Percentiles rank a stretch among this genome's conserved stretches.
These are phyloP conservation scores for Sanghuangporus baumii DNA, from an alignment of 1,284 basidiomycete species.

Conservation along the genomic window DNA sequence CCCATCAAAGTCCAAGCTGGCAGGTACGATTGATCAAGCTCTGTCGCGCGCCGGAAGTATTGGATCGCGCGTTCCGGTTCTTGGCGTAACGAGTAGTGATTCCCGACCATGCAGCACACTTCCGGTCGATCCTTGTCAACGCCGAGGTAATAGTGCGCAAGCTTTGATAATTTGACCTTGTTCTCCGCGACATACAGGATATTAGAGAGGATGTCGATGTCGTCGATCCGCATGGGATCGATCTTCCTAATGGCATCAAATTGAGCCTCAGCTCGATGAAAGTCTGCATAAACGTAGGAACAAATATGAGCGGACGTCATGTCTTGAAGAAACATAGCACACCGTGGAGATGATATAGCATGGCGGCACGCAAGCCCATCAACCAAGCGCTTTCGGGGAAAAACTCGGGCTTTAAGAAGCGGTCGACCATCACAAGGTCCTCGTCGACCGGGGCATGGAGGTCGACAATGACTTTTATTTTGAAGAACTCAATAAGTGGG, in stretches of 20 bases:
- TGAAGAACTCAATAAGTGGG: conserved; percentile 81
- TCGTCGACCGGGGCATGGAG: conserved; percentile 85
- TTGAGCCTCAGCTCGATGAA: conserved; percentile 74
- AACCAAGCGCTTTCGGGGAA: conserved; percentile 87
- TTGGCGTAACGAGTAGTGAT: conserved; percentile 89
- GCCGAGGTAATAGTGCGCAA: conserved; percentile 88
- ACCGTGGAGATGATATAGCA: conserved; percentile 90
- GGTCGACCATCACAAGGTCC: conserved; percentile 73
- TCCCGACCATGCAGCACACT: conserved; percentile 95
- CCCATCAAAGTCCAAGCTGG: conserved; percentile 99
- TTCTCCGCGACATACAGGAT: conserved; percentile 96
- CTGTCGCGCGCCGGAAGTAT: conserved; percentile 91
- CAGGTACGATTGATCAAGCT: conserved; percentile 90
- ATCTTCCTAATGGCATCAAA: conserved; percentile 77
- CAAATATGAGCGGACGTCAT: background rate
- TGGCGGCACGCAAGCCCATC: conserved; percentile 79
- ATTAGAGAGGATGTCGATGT: conserved; percentile 95
- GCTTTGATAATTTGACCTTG: conserved; percentile 79
- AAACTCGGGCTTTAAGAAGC: conserved; percentile 60
- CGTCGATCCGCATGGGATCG: conserved; percentile 90
- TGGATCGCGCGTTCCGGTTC: conserved; percentile 96
- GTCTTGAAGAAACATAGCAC: conserved; percentile 23
- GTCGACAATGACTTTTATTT: conserved; percentile 85
- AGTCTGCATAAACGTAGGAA: conserved; percentile 49
- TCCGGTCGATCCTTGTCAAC: conserved; percentile 90